phyloP scores from a whole-genome alignment of 139 green algal species.

The Pseudopediastrum boryanum region DNA sequence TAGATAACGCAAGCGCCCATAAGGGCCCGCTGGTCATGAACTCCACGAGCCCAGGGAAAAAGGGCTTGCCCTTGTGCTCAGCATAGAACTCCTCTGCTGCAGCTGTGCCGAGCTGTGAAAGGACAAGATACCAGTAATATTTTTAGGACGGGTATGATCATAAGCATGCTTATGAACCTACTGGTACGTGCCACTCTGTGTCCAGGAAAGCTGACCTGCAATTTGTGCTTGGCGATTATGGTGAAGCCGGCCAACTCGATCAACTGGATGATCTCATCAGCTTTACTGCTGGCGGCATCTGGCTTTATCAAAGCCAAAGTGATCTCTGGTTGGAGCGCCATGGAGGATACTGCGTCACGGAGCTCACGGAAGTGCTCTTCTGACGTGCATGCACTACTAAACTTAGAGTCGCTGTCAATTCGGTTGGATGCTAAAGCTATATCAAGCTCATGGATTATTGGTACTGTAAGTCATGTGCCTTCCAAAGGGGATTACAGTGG shows the following conservation, averaged over 20 bases:
- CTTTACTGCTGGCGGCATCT: constrained; percentile 67
- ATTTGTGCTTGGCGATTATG: constrained; percentile 64
- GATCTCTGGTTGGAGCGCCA: too few species aligned
- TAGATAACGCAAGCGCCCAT: constrained; percentile 71
- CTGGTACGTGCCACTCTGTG: not conserved
- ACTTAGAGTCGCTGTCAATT: too few species aligned
- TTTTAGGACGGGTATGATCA: not conserved
- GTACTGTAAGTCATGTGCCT: too few species aligned
- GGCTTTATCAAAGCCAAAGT: constrained; percentile 82
- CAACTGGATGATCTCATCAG: constrained; percentile 74
- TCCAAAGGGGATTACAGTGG: too few species aligned
- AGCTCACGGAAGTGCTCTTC: too few species aligned
- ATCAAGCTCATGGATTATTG: too few species aligned
- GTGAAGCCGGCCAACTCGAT: constrained; percentile 76
- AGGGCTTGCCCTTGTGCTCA: constrained; percentile 80
- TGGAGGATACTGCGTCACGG: too few species aligned
- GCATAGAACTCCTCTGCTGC: constrained; percentile 83
- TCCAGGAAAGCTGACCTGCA: constrained; percentile 53
- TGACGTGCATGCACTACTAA: too few species aligned
- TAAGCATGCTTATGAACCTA: not conserved
- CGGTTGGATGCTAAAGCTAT: too few species aligned
- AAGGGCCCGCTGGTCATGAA: constrained; percentile 86
- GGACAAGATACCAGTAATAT: not conserved
- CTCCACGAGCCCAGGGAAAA: constrained; percentile 70
- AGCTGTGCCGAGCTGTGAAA: constrained; percentile 56